A percentile compares a stretch with the other conserved stretches of the same genome.
Conservation (phyloP, 805 yeast genomes). For the Wickerhamomyces silvicola region DNA sequence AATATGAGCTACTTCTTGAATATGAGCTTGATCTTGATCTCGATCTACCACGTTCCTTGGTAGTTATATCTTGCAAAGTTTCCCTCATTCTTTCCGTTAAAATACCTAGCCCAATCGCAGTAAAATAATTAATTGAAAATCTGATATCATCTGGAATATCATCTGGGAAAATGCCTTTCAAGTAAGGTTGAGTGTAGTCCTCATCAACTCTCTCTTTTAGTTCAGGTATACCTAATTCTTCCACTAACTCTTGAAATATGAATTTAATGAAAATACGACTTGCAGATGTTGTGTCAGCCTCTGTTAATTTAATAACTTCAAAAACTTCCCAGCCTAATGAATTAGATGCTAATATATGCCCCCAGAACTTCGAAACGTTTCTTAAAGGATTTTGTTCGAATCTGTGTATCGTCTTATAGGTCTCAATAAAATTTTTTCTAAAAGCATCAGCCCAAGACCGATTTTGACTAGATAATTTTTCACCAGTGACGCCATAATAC, state of each 20-base stretch:
- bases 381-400: constrained; percentile 69
- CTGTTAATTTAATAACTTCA: constrained; percentile 52
- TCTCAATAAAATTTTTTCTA: constrained; percentile 42
- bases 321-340: constrained; percentile 60
- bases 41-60: constrained; percentile 16
- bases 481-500: constrained; percentile 73
- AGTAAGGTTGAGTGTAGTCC: constrained; percentile 39
- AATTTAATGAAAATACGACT: constrained; percentile 76
- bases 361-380: constrained; percentile 80
- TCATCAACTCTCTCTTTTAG: constrained; percentile 47
- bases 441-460: constrained; percentile 55
- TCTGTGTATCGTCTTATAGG: constrained; percentile 55
- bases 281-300: constrained; percentile 70
- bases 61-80: constrained; percentile 31
- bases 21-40: constrained; percentile 19
- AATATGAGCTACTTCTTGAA: constrained; percentile 13
- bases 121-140: constrained; percentile 84
- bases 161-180: constrained; percentile 61
- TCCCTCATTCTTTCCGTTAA: constrained; percentile 80
- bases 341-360: constrained; percentile 71
- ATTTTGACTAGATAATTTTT: constrained; percentile 48
- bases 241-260: constrained; percentile 70
- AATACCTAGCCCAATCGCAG: constrained; percentile 85
- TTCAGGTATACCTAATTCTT: constrained; percentile 59
- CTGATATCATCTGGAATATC: constrained; percentile 47